Evolutionary conservation across 139 green algal genomes (phyloP).

Genomic region (Raphidocelis subcapitata): DNA sequence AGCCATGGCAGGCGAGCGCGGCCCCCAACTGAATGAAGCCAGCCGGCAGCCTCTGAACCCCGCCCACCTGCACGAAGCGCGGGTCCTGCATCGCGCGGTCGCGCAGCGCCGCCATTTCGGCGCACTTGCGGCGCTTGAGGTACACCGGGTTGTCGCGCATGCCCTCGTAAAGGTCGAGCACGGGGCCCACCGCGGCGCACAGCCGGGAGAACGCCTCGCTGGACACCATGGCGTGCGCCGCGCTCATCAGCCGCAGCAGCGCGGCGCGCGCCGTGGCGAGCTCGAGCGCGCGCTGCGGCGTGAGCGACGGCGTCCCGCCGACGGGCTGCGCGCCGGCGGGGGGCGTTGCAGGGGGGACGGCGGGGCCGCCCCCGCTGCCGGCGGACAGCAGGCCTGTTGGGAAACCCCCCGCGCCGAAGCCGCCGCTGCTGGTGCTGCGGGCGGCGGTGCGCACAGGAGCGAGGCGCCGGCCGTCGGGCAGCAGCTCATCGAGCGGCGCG

Average conservation of each 20-base stretch:
- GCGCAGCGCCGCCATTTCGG: conserved; percentile 43
- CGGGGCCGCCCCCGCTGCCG: too few species aligned
- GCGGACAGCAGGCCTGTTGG: too few species aligned
- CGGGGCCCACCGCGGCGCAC: conserved; percentile 18
- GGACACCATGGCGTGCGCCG: conserved; percentile 29
- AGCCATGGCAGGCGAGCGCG: neutral
- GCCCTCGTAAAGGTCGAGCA: conserved; percentile 39
- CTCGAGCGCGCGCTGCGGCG: conserved; percentile 27
- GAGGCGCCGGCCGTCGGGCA: too few species aligned
- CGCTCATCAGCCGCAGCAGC: conserved; percentile 38
- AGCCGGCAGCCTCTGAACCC: too few species aligned
- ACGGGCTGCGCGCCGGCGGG: too few species aligned
- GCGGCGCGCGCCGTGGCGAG: conserved; percentile 25
- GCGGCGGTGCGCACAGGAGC: too few species aligned
- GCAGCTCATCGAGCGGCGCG: too few species aligned
- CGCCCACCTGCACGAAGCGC: conserved; percentile 1
- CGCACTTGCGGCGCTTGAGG: conserved; percentile 46
- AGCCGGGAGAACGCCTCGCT: conserved; percentile 15
- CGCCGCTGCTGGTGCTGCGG: too few species aligned
- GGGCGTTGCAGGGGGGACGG: too few species aligned
- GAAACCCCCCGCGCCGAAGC: too few species aligned
- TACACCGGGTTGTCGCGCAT: conserved; percentile 59
- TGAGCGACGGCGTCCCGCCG: neutral
- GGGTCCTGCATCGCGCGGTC: conserved; percentile 35
- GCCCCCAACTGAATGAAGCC: too few species aligned